phyloP scores from a whole-genome alignment of 352 stramenopile species.

The Phytopythium boreale region DNA sequence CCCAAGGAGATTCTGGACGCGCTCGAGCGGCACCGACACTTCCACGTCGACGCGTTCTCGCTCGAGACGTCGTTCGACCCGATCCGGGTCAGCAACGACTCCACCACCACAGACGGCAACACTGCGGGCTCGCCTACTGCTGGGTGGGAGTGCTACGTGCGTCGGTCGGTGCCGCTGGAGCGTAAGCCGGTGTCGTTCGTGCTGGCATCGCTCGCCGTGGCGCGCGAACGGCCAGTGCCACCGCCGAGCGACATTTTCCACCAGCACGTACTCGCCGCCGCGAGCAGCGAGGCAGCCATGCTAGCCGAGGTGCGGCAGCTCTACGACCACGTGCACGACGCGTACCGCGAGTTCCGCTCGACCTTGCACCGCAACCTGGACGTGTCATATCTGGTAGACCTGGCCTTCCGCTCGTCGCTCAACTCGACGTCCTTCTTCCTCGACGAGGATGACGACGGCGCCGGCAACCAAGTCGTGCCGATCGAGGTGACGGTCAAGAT shows the following conservation, averaged over 20 bases:
- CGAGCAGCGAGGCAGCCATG: conserved; percentile 48
- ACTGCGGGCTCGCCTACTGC: conserved; percentile 1
- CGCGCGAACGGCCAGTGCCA: conserved; percentile 40
- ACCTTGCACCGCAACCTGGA: conserved; percentile 60
- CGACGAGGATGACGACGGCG: conserved; percentile 28
- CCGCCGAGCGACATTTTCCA: conserved; percentile 64
- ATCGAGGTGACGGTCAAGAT: conserved; percentile 42
- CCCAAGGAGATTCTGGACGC: conserved; percentile 65
- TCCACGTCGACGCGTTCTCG: conserved; percentile 56
- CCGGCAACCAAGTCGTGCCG: conserved; percentile 21
- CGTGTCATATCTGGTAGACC: conserved; percentile 58
- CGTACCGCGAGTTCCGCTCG: conserved; percentile 53
- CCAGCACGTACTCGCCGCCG: conserved; percentile 40
- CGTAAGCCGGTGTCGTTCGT: conserved; percentile 70
- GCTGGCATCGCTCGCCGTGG: conserved; percentile 49
- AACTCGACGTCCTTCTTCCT: conserved; percentile 64
- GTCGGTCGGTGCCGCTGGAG: conserved; percentile 56
- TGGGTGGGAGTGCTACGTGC: conserved; percentile 62
- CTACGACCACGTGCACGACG: conserved; percentile 63
- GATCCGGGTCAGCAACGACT: conserved; percentile 16
- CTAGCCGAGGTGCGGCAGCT: conserved; percentile 62
- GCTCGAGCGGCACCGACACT: conserved; percentile 59
- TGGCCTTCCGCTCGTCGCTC: conserved; percentile 64
- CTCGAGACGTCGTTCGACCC: conserved; percentile 60
- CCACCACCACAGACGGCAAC: not conserved